These are phyloP conservation scores for Penicillium corylophilum DNA, from an alignment of 2,329 filamentous ascomycete genomes.

Conservation along the genomic window DNA sequence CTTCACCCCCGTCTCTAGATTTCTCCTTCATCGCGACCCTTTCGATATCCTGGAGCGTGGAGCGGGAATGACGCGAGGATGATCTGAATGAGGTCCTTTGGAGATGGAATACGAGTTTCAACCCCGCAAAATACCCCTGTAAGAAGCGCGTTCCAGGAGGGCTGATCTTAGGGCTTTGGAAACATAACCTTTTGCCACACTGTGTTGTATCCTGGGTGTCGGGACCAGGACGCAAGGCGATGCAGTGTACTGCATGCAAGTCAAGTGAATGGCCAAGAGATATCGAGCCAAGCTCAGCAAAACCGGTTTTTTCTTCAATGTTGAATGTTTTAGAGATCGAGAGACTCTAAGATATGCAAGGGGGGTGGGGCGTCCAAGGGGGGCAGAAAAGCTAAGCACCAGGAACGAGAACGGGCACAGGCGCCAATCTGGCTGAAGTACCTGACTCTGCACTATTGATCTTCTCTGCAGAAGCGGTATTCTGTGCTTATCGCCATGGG, in stretches of 20 bases:
- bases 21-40: constrained; percentile 5
- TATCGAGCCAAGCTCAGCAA: background rate
- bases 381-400: background rate
- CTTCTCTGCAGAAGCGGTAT: background rate
- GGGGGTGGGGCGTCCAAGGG: constrained; percentile 1
- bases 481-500: background rate
- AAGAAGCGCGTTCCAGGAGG: background rate
- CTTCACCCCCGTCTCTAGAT: too few relatives aligned
- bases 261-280: constrained; percentile 10
- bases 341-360: background rate
- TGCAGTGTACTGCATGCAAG: constrained; percentile 18
- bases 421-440: background rate
- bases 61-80: constrained; percentile 5
- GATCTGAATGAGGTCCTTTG: background rate
- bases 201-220: constrained; percentile 17
- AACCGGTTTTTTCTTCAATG: background rate
- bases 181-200: constrained; percentile 13
- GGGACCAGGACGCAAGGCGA: constrained; percentile 24
- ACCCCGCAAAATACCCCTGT: background rate
- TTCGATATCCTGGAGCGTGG: background rate
- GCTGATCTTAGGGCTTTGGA: constrained; percentile 5
- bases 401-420: background rate
- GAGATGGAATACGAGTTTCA: background rate
- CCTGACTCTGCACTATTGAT: background rate
- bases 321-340: background rate